Conservation (phyloP, 2,329 filamentous ascomycete genomes). For the Alternaria tenuissima region DNA sequence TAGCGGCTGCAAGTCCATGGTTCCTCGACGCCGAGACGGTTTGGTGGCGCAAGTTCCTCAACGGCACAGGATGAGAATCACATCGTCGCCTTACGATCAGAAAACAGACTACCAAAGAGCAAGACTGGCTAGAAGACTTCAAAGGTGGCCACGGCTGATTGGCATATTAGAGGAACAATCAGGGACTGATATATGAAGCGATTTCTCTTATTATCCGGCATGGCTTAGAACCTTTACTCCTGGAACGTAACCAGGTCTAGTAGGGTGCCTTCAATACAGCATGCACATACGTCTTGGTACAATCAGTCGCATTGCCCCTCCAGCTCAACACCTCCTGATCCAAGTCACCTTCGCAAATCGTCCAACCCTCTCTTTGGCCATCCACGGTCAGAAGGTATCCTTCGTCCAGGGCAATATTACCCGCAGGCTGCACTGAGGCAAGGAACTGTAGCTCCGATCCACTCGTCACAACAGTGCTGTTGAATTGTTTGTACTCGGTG, state of each 20-base stretch:
- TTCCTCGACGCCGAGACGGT: conserved; percentile 45
- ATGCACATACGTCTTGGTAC: conserved; percentile 50
- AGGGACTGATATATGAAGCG: too few relatives aligned
- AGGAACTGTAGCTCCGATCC: conserved; percentile 46
- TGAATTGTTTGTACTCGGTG: conserved; percentile 38
- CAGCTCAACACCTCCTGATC: conserved; percentile 48
- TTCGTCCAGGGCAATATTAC: conserved; percentile 45
- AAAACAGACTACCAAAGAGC: not conserved
- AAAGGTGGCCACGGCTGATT: not conserved
- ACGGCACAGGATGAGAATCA: conserved; percentile 56
- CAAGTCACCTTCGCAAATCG: conserved; percentile 47
- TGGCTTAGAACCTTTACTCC: too few relatives aligned
- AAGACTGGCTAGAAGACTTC: not conserved
- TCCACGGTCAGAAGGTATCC: conserved; percentile 51
- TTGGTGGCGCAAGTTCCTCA: conserved; percentile 42
- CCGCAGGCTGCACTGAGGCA: conserved; percentile 36
- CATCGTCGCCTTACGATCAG: not conserved
- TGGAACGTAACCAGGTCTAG: conserved; percentile 20
- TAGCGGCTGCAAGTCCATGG: conserved; percentile 43
- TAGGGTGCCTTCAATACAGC: conserved; percentile 51
- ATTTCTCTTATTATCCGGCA: not conserved
- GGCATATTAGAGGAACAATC: too few relatives aligned
- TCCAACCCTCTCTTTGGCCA: conserved; percentile 50
- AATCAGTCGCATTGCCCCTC: conserved; percentile 48
- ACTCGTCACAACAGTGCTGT: conserved; percentile 38